Evolutionary conservation across 106 monocot genomes (phyloP).

Genomic region (Agapanthus africanus): DNA sequence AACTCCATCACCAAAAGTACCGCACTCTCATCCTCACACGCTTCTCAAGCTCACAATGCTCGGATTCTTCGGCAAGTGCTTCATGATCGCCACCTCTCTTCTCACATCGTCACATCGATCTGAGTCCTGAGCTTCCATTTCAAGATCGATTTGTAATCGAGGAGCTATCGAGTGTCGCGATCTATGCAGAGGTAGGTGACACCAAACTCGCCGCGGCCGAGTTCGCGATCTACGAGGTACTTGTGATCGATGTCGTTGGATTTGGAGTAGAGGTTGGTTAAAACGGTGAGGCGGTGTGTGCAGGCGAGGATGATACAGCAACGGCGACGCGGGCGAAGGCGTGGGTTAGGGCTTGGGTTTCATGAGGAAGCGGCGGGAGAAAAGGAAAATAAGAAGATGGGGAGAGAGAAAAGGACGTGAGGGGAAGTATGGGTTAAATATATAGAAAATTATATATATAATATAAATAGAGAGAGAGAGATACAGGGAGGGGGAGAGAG

Average conservation of each 20-base stretch:
- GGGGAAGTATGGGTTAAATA: too few relatives aligned
- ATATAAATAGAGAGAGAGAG: too few relatives aligned
- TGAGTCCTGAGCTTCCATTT: conserved; percentile 94
- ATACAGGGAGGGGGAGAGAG: too few relatives aligned
- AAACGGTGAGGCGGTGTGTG: conserved; percentile 40
- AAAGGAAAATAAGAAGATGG: too few relatives aligned
- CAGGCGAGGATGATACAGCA: too few relatives aligned
- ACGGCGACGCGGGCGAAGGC: too few relatives aligned
- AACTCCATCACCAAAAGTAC: conserved; percentile 99
- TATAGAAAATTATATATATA: too few relatives aligned
- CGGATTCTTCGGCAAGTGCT: conserved; percentile 61
- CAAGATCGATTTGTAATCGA: conserved; percentile 97
- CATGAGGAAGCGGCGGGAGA: too few relatives aligned
- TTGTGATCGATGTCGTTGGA: conserved; percentile 13
- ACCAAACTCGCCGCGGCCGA: conserved; percentile 56
- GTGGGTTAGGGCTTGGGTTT: too few relatives aligned
- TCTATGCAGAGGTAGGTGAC: conserved; percentile 94
- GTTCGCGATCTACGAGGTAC: conserved; percentile 19
- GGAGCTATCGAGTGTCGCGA: conserved; percentile 50
- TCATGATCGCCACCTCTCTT: conserved; percentile 97
- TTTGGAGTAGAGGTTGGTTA: conserved; percentile 14
- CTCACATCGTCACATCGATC: conserved; percentile 95
- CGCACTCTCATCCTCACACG: conserved; percentile 91
- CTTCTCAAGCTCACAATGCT: conserved; percentile 80
- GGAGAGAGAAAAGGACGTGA: too few relatives aligned